Conservation (phyloP, 805 yeast genomes). For the Nadsonia fulvescens region DNA sequence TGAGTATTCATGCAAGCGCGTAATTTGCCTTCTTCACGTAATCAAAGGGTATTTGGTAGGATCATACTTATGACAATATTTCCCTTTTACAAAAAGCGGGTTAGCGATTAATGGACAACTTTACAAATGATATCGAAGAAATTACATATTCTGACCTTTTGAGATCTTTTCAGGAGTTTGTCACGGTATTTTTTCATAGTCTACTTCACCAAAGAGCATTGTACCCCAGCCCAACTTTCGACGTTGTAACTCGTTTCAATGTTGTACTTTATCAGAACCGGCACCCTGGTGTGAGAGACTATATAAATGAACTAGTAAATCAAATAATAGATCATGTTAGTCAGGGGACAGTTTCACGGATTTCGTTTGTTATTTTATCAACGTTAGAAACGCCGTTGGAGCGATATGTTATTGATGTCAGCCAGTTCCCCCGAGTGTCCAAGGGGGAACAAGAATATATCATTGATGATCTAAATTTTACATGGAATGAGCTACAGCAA, state of each 20-base stretch:
- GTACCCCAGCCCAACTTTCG: slow-evolving; percentile 36
- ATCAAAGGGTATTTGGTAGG: too few relatives aligned
- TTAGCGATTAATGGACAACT: too few relatives aligned
- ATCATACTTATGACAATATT: too few relatives aligned
- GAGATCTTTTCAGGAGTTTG: slow-evolving; percentile 26
- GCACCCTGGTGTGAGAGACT: slow-evolving; percentile 29
- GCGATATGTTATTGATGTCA: slow-evolving; percentile 23
- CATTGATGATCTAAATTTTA: slow-evolving; percentile 12
- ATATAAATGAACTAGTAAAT: slow-evolving; percentile 23
- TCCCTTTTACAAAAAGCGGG: too few relatives aligned
- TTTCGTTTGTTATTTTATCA: slow-evolving; percentile 24
- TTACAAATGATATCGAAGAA: too few relatives aligned
- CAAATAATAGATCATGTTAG: slow-evolving; percentile 11
- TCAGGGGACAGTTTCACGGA: slow-evolving; percentile 16
- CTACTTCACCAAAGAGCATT: slow-evolving; percentile 33
- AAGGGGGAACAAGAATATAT: slow-evolving; percentile 8
- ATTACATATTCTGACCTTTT: slow-evolving; percentile 10
- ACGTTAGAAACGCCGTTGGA: slow-evolving; percentile 15
- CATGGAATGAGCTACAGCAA: slow-evolving; percentile 10
- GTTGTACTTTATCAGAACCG: slow-evolving; percentile 25
- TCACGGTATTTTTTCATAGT: slow-evolving; percentile 34
- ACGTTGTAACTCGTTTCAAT: slow-evolving; percentile 24
- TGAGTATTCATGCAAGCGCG: too few relatives aligned
- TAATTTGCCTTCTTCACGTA: too few relatives aligned
- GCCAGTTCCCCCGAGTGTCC: slow-evolving; percentile 16